Base-by-base conservation (phyloP, 2,329 filamentous ascomycete species). In the Orbilia blumenaviensis region DNA sequence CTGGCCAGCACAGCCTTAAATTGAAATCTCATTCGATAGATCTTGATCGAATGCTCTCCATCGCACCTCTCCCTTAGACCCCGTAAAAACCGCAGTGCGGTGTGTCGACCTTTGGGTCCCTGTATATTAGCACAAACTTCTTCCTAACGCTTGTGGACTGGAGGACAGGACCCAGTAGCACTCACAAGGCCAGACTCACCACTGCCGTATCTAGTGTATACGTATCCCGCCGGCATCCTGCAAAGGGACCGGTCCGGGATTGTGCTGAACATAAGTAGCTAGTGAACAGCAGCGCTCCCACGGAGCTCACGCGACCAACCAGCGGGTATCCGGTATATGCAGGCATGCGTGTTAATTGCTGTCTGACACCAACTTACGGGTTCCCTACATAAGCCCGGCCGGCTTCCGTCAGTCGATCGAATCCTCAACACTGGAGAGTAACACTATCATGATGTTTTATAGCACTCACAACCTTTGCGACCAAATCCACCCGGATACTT, bases 401-500 rank as follows among this genome's bases (percentile, higher is more conserved):
- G n/a, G n/a, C 21, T 42, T 21, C 18, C 18, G 6, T 18, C 21
- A 42, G 41, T 12, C n/a, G 6, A 48, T 14, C 25, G n/a, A 16
- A 27, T 16, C 3, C 12, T 16, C 32, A 16, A 3, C 29, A 16
- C 12, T 9, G 29, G 23, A 7, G 12, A 6, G 10, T 29, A n/a
- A 21, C 25, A 18, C 14, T 16, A 12, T 41, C 34, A 23, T 29
- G 34, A 76, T 76, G 72, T 76, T 69, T 38, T 69, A 76, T 60
- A 76, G 72, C 32, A 63, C 32, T n/a, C 72, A 76, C 32, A 66
- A 66, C 25, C 48, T 76, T 3, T 76, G 72, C 44, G 72, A 76
- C 25, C 72, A 76, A 25, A 66, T 76, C 25, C 61, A 62, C 3
- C 64, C 72, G 32, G 64, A 76, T 36, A 27, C 21, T 5, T 10